Percentiles rank a stretch among this genome's conserved stretches.
Conservation (phyloP, 345 rosid genomes). For the Citrus hindsii region DNA sequence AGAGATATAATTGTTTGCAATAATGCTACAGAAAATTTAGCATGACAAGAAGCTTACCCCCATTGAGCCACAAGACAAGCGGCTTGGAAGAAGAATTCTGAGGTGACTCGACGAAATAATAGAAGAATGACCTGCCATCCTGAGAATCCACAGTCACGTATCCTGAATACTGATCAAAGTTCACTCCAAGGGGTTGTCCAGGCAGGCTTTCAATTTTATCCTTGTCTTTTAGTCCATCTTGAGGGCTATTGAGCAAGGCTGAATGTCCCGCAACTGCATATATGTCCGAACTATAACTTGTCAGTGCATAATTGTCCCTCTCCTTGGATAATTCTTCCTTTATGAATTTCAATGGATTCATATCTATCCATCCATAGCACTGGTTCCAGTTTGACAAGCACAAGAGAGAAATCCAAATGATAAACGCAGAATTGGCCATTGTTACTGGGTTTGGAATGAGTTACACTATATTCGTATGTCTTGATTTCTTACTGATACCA, state of each 20-base stretch:
- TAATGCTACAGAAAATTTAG: neutral
- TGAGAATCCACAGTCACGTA: slow-evolving; percentile 20
- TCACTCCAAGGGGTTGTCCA: slow-evolving; percentile 21
- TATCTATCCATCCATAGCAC: slow-evolving; percentile 3
- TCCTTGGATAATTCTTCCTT: slow-evolving; percentile 4
- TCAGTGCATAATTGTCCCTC: neutral
- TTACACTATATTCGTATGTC: neutral
- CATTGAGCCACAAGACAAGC: slow-evolving; percentile 23
- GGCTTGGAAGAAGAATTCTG: slow-evolving; percentile 12
- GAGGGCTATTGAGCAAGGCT: neutral
- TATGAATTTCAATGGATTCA: slow-evolving; percentile 1
- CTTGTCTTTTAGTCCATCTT: slow-evolving; percentile 4
- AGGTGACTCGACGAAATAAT: slow-evolving; percentile 23
- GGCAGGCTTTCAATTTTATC: slow-evolving; percentile 24
- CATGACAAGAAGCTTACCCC: slow-evolving; percentile 6
- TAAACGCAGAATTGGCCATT: slow-evolving; percentile 3
- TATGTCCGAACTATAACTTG: neutral
- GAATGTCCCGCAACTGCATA: neutral
- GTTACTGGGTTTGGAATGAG: neutral
- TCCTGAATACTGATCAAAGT: slow-evolving; percentile 18
- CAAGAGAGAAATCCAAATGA: slow-evolving; percentile 3
- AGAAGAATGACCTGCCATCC: slow-evolving; percentile 22
- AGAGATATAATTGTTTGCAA: neutral
- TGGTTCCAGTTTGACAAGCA: neutral
- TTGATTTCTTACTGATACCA: neutral